Base-by-base conservation (phyloP, 768 basidiomycete species). In the Rhizopogon sp. region DNA sequence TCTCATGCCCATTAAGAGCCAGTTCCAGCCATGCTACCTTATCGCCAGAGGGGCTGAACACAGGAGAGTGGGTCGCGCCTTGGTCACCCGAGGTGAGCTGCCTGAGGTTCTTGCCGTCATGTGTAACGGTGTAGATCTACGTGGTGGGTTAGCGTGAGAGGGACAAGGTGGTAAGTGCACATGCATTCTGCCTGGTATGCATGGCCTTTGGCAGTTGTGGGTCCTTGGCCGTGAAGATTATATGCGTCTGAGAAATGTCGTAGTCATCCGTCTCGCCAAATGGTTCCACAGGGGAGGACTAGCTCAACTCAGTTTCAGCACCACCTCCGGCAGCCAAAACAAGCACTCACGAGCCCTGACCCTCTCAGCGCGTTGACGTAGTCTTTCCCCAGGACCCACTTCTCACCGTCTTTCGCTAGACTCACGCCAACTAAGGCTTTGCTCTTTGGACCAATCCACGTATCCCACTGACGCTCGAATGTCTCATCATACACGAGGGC, bases 1-100 rank as follows among this genome's bases (percentile, higher is more conserved):
- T 79, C 70, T 98, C 95, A 61, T 94, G 88, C 2, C 95, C 94
- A 61, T 98, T 93, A 64, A 88, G 68, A 50, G 86, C 84, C 58
- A 94, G 79, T 68, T 98, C 90, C 39, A 91, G 71, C 95, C 95
- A 98, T 1, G 89, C 93, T 2, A 82, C 83, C 68, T 87, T 87
- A 47, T 78, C 78, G 0, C 87, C 90, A 44, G 81, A 71, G 3
- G 72, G 70, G 55, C 76, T 89, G 67, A 96, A 83, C 6, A 82
- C 79, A 0, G 92, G 87, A n/a, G 72, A 77, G 60, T 81, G 84
- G 7, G 83, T 87, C 16, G 93, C 94, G 33, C 91, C 95, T 69
- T 94, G 92, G 43, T 79, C 78, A 10, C 93, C 91, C 10, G 87
- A 83, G 0, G 94, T 96, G 45, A 98, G 74, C 59, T 90, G 87